Conservation (phyloP, 2,329 filamentous ascomycete genomes). For the Colletotrichum destructivum region DNA sequence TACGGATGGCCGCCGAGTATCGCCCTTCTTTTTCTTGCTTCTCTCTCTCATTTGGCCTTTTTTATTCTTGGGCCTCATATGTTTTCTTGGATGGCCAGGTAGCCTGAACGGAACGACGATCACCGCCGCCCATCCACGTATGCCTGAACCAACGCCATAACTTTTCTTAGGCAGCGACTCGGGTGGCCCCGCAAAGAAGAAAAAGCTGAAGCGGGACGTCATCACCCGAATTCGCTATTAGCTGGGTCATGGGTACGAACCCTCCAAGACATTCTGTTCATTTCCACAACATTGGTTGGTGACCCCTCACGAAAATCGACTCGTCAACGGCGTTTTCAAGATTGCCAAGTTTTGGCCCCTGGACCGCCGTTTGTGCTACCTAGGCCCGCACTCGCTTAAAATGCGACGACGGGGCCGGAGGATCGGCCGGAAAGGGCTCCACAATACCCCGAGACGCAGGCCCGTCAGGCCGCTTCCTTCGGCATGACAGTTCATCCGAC, state of each 20-base stretch:
- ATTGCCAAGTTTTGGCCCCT: not conserved
- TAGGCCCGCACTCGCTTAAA: not conserved
- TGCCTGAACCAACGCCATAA: not conserved
- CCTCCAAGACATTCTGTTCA: not conserved
- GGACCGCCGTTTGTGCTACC: no score
- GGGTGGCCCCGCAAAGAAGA: not conserved
- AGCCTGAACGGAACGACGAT: not conserved
- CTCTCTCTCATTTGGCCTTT: not conserved
- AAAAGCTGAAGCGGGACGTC: not conserved
- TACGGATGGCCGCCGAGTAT: not conserved
- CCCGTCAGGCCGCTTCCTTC: constrained; percentile 18
- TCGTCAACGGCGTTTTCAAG: no score
- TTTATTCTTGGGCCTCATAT: no score
- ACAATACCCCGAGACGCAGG: constrained; percentile 16
- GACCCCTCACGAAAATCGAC: not conserved
- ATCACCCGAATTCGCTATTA: not conserved
- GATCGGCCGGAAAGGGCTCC: constrained; percentile 10
- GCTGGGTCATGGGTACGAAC: not conserved
- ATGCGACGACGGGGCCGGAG: not conserved
- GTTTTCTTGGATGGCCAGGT: not conserved
- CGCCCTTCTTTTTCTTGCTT: not conserved
- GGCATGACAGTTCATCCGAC: constrained; percentile 33
- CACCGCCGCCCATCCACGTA: no score
- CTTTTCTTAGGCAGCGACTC: not conserved
- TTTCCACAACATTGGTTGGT: no score